Conservation (phyloP, 176 grass and related monocot genomes). For the Triticum timopheevii region DNA sequence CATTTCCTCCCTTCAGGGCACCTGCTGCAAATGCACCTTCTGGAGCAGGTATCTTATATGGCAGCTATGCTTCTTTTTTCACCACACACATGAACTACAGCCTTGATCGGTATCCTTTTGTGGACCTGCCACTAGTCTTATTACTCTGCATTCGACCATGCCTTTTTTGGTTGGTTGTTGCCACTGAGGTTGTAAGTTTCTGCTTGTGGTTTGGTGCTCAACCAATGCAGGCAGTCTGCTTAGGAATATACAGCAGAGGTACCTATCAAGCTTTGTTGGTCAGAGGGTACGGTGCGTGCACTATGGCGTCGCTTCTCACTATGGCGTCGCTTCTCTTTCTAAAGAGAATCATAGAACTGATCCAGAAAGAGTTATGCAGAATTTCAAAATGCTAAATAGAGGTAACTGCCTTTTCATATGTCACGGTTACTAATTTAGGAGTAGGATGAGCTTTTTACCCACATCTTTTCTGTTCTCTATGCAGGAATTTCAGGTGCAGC, state of each 20-base stretch:
- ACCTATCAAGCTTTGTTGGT: conserved; percentile 70
- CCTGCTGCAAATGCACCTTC: neutral
- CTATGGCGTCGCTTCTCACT: conserved; percentile 34
- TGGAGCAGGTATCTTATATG: neutral
- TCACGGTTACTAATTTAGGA: neutral
- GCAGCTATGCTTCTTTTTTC: neutral
- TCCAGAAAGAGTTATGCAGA: conserved; percentile 75
- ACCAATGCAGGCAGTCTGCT: conserved; percentile 45
- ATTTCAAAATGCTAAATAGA: conserved; percentile 50
- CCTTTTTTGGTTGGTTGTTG: neutral
- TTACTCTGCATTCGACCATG: neutral
- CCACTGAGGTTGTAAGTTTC: neutral
- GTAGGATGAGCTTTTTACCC: neutral
- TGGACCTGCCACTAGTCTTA: neutral
- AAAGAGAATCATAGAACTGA: conserved; percentile 64
- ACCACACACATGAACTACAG: neutral
- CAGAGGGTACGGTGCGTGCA: conserved; percentile 46
- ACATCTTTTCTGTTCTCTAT: conserved; percentile 1
- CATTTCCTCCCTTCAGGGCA: neutral
- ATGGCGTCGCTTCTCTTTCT: conserved; percentile 39
- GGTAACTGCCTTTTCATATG: neutral
- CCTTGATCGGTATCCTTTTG: neutral
- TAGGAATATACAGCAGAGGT: conserved; percentile 52
- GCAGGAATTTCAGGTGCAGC: conserved; percentile 48
- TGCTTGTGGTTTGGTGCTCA: neutral